Percentiles rank a stretch among this genome's conserved stretches.
Evolutionary conservation across 2,329 filamentous ascomycete genomes (phyloP).

Genomic region (Fusarium scirpi): DNA sequence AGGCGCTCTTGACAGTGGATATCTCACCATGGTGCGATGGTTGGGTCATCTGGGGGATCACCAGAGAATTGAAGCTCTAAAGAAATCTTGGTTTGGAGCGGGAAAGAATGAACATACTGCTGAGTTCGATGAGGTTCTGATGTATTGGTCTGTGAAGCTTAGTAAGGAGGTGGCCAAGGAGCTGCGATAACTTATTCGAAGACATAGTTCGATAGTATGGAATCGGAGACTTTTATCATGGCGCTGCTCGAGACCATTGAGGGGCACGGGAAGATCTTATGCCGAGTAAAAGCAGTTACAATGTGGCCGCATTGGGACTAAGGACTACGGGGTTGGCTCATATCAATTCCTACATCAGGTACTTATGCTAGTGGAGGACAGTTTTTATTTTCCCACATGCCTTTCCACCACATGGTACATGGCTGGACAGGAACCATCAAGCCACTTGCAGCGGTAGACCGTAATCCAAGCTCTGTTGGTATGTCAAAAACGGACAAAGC

Average conservation of each 20-base stretch:
- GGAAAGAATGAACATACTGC: constrained; percentile 1
- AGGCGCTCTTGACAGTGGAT: constrained; percentile 53
- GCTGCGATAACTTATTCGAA: too few species aligned
- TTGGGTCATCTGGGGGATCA: not conserved
- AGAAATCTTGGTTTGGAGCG: constrained; percentile 10
- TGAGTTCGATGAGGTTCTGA: constrained; percentile 10
- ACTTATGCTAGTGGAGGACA: too few species aligned
- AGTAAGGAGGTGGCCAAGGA: not conserved
- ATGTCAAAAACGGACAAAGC: not conserved
- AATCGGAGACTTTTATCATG: too few species aligned
- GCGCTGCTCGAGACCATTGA: not conserved
- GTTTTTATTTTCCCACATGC: too few species aligned
- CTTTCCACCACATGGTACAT: not conserved
- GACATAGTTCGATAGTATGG: not conserved
- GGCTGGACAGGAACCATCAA: too few species aligned
- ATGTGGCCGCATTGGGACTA: too few species aligned
- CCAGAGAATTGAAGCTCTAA: not conserved
- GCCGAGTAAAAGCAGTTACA: too few species aligned
- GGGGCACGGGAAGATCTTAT: not conserved
- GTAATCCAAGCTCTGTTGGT: rapidly evolving
- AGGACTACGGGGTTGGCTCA: too few species aligned
- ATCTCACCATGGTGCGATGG: constrained; percentile 21
- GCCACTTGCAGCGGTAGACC: too few species aligned
- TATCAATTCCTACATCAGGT: too few species aligned
- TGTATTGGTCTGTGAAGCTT: constrained; percentile 13